phyloP scores from a whole-genome alignment of 1,284 basidiomycete genomes.

The Leccinum griseonigrum region DNA sequence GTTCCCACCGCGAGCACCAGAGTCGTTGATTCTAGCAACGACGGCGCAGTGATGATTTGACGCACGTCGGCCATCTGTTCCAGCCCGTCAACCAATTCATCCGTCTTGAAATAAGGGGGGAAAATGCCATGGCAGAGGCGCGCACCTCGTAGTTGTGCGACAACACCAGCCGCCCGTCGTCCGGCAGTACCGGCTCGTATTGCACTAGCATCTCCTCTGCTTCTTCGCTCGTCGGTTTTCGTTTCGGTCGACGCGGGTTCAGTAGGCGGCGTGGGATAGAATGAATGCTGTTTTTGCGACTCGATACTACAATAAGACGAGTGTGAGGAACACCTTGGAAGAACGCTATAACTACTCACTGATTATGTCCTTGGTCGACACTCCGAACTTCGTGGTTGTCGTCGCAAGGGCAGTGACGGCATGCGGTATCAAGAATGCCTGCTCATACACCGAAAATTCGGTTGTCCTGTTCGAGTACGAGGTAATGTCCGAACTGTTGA shows the following conservation, averaged over 20 bases:
- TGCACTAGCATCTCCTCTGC: constrained; percentile 84
- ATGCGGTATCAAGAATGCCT: constrained; percentile 71
- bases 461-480: constrained; percentile 58
- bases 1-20: constrained; percentile 86
- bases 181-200: constrained; percentile 78
- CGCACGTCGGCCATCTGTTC: constrained; percentile 64
- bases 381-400: constrained; percentile 86
- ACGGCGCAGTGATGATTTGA: constrained; percentile 71
- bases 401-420: constrained; percentile 68
- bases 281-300: constrained; percentile 70
- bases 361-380: constrained; percentile 84
- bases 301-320: constrained; percentile 60
- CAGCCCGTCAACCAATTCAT: neutral
- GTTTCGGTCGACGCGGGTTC: constrained; percentile 81
- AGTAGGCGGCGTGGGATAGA: constrained; percentile 74
- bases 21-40: constrained; percentile 89
- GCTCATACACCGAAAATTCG: constrained; percentile 59
- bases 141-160: constrained; percentile 77
- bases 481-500: constrained; percentile 66
- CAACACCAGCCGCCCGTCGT: constrained; percentile 72
- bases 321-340: neutral
- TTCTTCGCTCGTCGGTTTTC: constrained; percentile 77
- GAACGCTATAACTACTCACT: constrained; percentile 44
- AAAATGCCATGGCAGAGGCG: constrained; percentile 2
- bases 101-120: neutral